A percentile compares a stretch with the other conserved stretches of the same genome.
Conservation (phyloP, 2,329 filamentous ascomycete genomes). For the Aspergillus fumigatus region DNA sequence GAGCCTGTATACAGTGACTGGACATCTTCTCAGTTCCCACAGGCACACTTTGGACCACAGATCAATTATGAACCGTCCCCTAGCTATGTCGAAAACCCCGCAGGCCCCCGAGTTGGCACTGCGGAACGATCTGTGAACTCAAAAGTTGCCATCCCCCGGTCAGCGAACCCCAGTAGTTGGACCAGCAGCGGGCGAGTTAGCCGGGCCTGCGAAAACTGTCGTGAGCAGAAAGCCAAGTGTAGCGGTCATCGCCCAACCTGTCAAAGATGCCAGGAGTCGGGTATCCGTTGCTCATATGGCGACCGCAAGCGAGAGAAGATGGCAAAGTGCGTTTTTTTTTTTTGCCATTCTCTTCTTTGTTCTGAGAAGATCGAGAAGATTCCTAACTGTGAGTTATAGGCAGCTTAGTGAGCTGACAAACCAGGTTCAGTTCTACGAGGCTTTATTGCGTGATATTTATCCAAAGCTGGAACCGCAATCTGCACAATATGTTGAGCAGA, state of each 20-base stretch:
- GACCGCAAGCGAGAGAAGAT: slow-evolving; percentile 42
- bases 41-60: slow-evolving; percentile 12
- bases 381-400: slow-evolving; percentile 23
- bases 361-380: slow-evolving; percentile 1
- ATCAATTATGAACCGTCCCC: slow-evolving; percentile 13
- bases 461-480: slow-evolving; percentile 29
- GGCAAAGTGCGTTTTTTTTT: slow-evolving; percentile 33
- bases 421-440: slow-evolving; percentile 34
- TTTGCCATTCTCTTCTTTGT: neutral
- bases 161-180: slow-evolving; percentile 17
- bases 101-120: slow-evolving; percentile 6
- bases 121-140: slow-evolving; percentile 19
- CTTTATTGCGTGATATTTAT: slow-evolving; percentile 30
- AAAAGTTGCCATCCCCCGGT: slow-evolving; percentile 30
- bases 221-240: slow-evolving; percentile 45
- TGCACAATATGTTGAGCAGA: slow-evolving; percentile 31
- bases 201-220: slow-evolving; percentile 43
- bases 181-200: slow-evolving; percentile 30
- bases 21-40: slow-evolving; percentile 14
- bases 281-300: slow-evolving; percentile 39
- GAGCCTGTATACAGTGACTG: slow-evolving; percentile 12
- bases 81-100: slow-evolving; percentile 10
- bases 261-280: slow-evolving; percentile 40
- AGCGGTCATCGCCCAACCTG: slow-evolving; percentile 42
- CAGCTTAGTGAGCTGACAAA: slow-evolving; percentile 36